These are phyloP conservation scores for Periconia sp. DNA, from an alignment of 2,329 filamentous ascomycete genomes.

Conservation along the genomic window DNA sequence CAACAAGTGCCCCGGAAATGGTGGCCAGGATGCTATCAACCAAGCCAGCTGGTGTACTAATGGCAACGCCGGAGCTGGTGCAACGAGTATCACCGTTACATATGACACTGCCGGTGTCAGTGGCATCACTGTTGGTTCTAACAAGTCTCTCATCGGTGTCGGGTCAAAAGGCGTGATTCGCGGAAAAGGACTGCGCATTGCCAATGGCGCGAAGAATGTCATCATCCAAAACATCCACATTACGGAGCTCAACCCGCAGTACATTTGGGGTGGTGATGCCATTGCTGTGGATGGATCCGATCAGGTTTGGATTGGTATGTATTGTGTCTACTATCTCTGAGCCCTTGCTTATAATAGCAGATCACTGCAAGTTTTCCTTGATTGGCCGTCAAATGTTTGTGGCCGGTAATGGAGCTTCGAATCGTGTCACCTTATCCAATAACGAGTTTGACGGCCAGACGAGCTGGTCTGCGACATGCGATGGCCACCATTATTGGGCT, in stretches of 20 bases:
- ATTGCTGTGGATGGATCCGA: conserved; percentile 41
- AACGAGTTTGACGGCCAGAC: conserved; percentile 63
- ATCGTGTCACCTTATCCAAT: conserved; percentile 65
- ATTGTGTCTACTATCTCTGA: not conserved
- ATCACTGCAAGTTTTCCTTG: conserved; percentile 30
- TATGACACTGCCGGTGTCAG: conserved; percentile 52
- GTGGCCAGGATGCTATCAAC: conserved; percentile 66
- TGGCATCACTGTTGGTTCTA: conserved; percentile 42
- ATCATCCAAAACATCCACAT: conserved; percentile 50
- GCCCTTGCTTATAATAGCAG: not conserved
- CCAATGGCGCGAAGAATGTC: conserved; percentile 40
- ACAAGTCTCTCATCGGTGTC: conserved; percentile 51
- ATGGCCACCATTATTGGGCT: conserved; percentile 65
- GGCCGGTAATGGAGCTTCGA: conserved; percentile 22
- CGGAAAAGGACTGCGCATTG: conserved; percentile 50
- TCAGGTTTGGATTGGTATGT: conserved; percentile 40
- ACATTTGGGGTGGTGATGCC: conserved; percentile 49
- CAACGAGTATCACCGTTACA: conserved; percentile 48
- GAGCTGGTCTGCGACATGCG: conserved; percentile 63
- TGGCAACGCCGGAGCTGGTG: conserved; percentile 61
- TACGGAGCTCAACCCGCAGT: conserved; percentile 46
- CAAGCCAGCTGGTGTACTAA: conserved; percentile 63
- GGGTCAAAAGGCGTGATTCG: conserved; percentile 48
- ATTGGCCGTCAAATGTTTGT: conserved; percentile 29
- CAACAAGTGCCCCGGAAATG: conserved; percentile 56